Percentiles rank a stretch among this genome's conserved stretches.
These are phyloP conservation scores for Saksenaea vasiformis DNA, from an alignment of 371 early-diverging fungal species.

Conservation along the genomic window DNA sequence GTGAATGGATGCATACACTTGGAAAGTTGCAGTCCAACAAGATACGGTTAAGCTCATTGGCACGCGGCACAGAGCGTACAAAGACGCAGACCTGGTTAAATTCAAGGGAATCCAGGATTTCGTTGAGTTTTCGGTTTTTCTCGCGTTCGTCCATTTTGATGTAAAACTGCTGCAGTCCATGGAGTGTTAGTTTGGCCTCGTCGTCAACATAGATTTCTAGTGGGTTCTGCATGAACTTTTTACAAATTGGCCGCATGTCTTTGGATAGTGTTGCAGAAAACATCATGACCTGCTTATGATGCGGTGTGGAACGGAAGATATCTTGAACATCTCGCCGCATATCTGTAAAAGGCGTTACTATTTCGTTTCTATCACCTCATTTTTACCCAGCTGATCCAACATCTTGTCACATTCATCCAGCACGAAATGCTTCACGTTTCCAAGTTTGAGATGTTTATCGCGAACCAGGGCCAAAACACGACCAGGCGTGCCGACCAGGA, in stretches of 20 bases:
- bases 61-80: slow-evolving; percentile 92
- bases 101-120: slow-evolving; percentile 91
- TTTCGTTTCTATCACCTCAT: not conserved
- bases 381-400: slow-evolving; percentile 85
- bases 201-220: slow-evolving; percentile 98
- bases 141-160: slow-evolving; percentile 83
- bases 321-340: slow-evolving; percentile 98
- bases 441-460: slow-evolving; percentile 78
- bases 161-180: slow-evolving; percentile 97
- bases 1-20: slow-evolving; percentile 91
- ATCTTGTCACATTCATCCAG: slow-evolving; percentile 99
- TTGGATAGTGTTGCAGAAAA: slow-evolving; percentile 95
- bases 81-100: slow-evolving; percentile 99
- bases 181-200: slow-evolving; percentile 97
- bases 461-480: slow-evolving; percentile 89
- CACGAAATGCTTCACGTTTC: slow-evolving; percentile 93
- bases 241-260: slow-evolving; percentile 92
- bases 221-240: slow-evolving; percentile 97
- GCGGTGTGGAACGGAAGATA: slow-evolving; percentile 93
- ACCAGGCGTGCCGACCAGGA: slow-evolving; percentile 99
- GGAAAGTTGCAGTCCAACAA: slow-evolving; percentile 92
- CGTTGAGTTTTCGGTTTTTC: slow-evolving; percentile 94
- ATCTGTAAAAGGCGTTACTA: slow-evolving; percentile 51
- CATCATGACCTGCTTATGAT: slow-evolving; percentile 98
- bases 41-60: slow-evolving; percentile 86